These are phyloP conservation scores for Galeopsis tetrahit DNA, from an alignment of 257 asterid genomes.

Conservation along the genomic window DNA sequence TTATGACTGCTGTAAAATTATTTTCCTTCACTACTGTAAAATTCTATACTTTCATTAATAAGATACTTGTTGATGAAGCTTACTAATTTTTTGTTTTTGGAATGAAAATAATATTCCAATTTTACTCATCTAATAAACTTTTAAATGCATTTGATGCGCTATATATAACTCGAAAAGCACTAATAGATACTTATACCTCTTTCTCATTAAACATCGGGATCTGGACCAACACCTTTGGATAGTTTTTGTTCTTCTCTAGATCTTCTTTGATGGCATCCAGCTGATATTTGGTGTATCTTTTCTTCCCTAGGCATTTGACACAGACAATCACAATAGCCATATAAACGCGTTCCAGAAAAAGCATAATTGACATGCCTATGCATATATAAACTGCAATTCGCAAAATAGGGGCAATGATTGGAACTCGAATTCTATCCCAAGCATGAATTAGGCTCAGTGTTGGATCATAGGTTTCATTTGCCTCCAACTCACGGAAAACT, in stretches of 20 bases:
- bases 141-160: conserved; percentile 23
- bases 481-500: conserved; percentile 39
- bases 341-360: conserved; percentile 76
- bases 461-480: conserved; percentile 55
- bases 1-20: not conserved
- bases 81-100: not conserved
- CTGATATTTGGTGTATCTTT: conserved; percentile 80
- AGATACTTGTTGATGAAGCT: not conserved
- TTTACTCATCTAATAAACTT: not conserved
- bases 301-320: conserved; percentile 69
- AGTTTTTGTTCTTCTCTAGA: conserved; percentile 55
- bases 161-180: conserved; percentile 6
- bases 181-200: conserved; percentile 55
- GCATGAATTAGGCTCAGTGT: conserved; percentile 45
- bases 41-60: not conserved
- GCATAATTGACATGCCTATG: conserved; percentile 84
- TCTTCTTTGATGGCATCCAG: conserved; percentile 71
- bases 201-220: conserved; percentile 90
- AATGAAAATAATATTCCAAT: conserved; percentile 1
- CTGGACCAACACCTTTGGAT: conserved; percentile 79
- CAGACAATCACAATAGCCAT: conserved; percentile 79
- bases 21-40: not conserved
- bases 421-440: conserved; percentile 73
- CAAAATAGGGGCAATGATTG: conserved; percentile 66
- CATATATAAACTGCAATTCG: conserved; percentile 61